Conservation (phyloP, 78 protist species). For the Dictyostelium brefeldianum region DNA sequence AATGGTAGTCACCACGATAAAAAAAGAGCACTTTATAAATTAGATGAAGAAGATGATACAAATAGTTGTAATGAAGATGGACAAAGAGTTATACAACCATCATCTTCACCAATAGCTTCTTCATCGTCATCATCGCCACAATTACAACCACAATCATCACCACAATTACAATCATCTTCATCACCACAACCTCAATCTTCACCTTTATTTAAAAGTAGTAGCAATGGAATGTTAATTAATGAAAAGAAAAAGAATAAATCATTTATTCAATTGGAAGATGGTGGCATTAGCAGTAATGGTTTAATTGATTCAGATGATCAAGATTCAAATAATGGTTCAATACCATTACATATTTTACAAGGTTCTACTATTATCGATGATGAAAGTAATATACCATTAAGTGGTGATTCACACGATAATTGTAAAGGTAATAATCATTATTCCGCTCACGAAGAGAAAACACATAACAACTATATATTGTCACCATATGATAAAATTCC, state of each 20-base stretch:
- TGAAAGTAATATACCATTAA: background rate
- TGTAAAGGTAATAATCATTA: background rate
- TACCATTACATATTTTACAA: background rate
- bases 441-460: conserved; percentile 27
- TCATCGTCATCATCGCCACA: too few relatives aligned
- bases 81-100: too few relatives aligned
- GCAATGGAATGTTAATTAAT: background rate
- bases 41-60: conserved; percentile 2
- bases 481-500: conserved; percentile 33
- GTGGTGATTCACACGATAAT: background rate
- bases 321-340: background rate
- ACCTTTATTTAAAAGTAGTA: background rate
- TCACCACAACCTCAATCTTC: background rate
- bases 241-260: background rate
- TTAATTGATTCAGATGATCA: background rate
- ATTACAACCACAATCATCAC: too few relatives aligned
- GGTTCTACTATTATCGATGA: background rate
- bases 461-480: background rate
- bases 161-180: too few relatives aligned
- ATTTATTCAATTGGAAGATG: background rate
- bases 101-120: too few relatives aligned
- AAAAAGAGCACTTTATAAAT: conserved; percentile 18
- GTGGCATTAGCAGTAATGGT: background rate
- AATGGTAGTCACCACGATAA: background rate
- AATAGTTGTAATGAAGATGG: conserved; percentile 1